A percentile compares a stretch with the other conserved stretches of the same genome.
Conservation (phyloP, 2,329 filamentous ascomycete species). For the Penicillium sp. region DNA sequence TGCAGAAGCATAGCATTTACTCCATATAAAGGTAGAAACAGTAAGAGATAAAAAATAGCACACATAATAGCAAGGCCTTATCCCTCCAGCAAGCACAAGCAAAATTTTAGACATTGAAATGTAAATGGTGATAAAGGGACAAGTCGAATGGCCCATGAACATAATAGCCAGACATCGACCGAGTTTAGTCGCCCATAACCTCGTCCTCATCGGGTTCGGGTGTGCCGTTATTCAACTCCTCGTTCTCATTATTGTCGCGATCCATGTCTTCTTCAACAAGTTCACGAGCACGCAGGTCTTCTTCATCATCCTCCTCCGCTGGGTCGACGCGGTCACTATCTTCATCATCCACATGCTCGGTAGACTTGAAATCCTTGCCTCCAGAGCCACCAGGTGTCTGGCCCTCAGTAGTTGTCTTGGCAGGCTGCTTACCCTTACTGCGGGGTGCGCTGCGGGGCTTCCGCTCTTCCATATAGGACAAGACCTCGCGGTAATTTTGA, state of each 20-base stretch:
- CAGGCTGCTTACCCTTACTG: slow-evolving; percentile 37
- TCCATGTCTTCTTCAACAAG: slow-evolving; percentile 44
- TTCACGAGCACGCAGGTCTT: slow-evolving; percentile 37
- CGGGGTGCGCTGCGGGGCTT: slow-evolving; percentile 41
- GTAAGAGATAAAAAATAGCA: not conserved
- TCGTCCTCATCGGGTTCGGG: slow-evolving; percentile 41
- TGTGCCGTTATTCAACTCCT: slow-evolving; percentile 26
- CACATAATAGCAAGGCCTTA: not conserved
- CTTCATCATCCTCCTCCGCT: slow-evolving; percentile 44
- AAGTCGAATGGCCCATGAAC: slow-evolving; percentile 21
- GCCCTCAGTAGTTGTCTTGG: slow-evolving; percentile 13
- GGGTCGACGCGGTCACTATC: slow-evolving; percentile 33
- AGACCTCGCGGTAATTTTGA: slow-evolving; percentile 78
- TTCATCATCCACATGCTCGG: slow-evolving; percentile 46
- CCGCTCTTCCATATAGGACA: slow-evolving; percentile 73
- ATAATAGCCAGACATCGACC: not conserved
- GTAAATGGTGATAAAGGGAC: slow-evolving; percentile 10
- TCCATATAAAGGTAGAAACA: slow-evolving; percentile 7
- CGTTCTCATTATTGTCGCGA: slow-evolving; percentile 28
- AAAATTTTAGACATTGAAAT: slow-evolving; percentile 16
- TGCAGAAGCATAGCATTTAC: not conserved
- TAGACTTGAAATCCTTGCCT: slow-evolving; percentile 33
- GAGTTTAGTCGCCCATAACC: slow-evolving; percentile 43
- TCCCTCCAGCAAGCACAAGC: not conserved
- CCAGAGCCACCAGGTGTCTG: slow-evolving; percentile 16